Evolutionary conservation across 2,329 filamentous ascomycete species (phyloP).

Genomic region (Fusarium armeniacum): DNA sequence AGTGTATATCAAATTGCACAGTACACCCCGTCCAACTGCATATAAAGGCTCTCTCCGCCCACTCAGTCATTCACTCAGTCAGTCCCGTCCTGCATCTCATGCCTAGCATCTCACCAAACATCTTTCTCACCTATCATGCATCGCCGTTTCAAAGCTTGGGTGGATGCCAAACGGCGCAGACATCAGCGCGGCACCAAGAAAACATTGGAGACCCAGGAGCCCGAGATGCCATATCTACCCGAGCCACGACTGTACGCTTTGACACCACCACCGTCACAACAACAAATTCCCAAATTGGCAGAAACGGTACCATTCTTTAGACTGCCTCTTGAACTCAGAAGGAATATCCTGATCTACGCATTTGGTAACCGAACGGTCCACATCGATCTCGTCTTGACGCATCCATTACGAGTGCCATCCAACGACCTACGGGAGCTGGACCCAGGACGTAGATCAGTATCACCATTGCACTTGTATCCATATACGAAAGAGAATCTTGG

Average conservation of each 20-base stretch:
- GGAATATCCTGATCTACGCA: not conserved
- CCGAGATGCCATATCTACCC: not conserved
- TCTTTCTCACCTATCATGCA: too few species aligned
- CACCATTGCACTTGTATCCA: not conserved
- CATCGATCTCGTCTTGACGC: not conserved
- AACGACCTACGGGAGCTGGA: too few species aligned
- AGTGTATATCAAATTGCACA: not conserved
- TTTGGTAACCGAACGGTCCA: not conserved
- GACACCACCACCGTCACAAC: not conserved
- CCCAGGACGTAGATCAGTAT: too few species aligned
- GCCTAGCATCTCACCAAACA: too few species aligned
- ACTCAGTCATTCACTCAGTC: too few species aligned
- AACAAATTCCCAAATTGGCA: rapidly evolving
- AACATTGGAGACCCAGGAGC: not conserved
- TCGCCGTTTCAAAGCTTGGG: not conserved
- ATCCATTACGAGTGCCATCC: not conserved
- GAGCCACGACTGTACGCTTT: not conserved
- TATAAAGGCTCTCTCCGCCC: too few species aligned
- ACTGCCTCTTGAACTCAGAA: rapidly evolving
- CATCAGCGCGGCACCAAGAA: rapidly evolving
- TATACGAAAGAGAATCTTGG: not conserved
- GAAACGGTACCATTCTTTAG: not conserved
- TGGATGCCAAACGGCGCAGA: rapidly evolving
- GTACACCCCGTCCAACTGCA: not conserved
- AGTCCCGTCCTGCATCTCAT: too few species aligned